Evolutionary conservation across 345 rosid genomes (phyloP).

Genomic region (Eucalyptus polyanthemos): DNA sequence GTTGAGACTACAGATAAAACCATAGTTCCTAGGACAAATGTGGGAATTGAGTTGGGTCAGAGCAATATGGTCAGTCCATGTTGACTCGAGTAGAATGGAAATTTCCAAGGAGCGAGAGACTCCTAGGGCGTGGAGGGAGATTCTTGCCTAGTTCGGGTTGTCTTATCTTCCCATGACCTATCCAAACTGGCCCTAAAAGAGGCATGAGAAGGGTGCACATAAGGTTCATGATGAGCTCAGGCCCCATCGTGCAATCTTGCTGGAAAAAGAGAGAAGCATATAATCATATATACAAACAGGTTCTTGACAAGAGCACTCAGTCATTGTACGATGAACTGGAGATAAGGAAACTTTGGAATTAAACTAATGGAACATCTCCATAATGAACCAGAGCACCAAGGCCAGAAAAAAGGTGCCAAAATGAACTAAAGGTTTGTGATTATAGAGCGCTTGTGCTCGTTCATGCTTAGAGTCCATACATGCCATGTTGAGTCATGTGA

Average conservation of each 20-base stretch:
- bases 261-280: background rate
- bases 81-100: background rate
- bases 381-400: background rate
- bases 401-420: no score
- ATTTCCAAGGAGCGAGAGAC: constrained; percentile 24
- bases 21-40: background rate
- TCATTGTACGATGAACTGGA: background rate
- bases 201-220: background rate
- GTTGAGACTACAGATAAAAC: background rate
- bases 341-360: background rate
- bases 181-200: no score
- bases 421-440: background rate
- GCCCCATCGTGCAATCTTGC: background rate
- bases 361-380: background rate
- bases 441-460: background rate
- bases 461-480: background rate
- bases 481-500: background rate
- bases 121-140: constrained; percentile 20
- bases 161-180: background rate
- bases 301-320: background rate
- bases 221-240: background rate
- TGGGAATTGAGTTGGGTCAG: background rate
- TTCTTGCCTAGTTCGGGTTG: background rate
- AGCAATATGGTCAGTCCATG: background rate
- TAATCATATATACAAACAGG: background rate